Evolutionary conservation across 2,329 filamentous ascomycete genomes (phyloP), one percentile per base, ranked within the genome.

Genomic region (Xylariaceae sp.): DNA sequence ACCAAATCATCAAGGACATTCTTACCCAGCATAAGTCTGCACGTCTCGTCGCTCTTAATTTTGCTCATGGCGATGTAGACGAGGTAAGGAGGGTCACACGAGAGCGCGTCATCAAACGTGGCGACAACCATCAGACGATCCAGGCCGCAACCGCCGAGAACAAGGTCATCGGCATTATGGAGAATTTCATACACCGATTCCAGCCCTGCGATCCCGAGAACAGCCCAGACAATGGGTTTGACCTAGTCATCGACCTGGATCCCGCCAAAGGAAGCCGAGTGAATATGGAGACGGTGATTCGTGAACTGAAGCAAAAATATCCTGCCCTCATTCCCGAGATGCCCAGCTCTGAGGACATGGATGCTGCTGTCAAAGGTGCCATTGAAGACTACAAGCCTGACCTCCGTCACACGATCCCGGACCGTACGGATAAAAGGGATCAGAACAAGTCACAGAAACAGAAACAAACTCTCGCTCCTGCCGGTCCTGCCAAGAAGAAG

Each of bases 61-160:
- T 92, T 65, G 86, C 89, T 6, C 94, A 97, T 65, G 83, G 91
- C 51, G 75, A 90, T 58, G 81, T 94, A 7, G 80, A 88, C 45
- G 76, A 82, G 31, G 89, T 97, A 56, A 82, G 89, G 42, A 75
- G 82, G 51, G 78, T 93, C 22, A 96, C 91, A 1, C 86, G 83
- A 51, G 80, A 86, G 57, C 86, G 94, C 45, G 90, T 99, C 1
- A 74, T 97, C 17, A 80, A 83, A 6, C 87, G 94, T 18, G 94
- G 94, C 13, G 91, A 99, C 69, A 97, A 97, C 65, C 94, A 99
- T 69, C 94, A 99, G 72, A 99, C 94, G 0, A 97, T 99, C 54
- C 91, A 94, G 64, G 92, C 93, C 11, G 87, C 83, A 42, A 87
- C 89, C 50, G 82, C 87, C 42, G 72, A 77, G 43, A 73, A 79